Evolutionary conservation across 2,329 filamentous ascomycete genomes (phyloP), one percentile per base, ranked within the genome.

Genomic region (Stemphylium vesicarium): DNA sequence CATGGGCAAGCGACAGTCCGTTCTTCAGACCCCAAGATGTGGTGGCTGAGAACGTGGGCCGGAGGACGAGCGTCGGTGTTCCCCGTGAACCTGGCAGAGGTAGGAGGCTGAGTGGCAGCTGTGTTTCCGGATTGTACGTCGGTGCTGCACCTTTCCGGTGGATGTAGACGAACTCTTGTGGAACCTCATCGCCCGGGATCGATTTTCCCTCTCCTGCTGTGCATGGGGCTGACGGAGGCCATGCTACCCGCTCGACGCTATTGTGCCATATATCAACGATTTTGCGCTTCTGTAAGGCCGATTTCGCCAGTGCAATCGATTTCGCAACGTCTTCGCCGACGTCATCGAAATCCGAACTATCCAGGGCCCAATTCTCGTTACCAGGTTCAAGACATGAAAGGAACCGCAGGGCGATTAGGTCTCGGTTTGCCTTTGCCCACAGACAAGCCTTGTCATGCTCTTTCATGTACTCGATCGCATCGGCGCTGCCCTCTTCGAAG

Each of bases 131-230:
- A 29, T 66, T 39, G 40, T 68, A 64, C 0, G 70, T 68, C 0
- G 75, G 73, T 15, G 74, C 74, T 15, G 73, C 74, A 18, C 75
- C 75, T 69, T 78, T 77, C 48, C 74, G 70, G 44, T 77, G 74
- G 46, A 77, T 65, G 45, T 71, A 76, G n/a, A 65, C 64, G 41
- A 65, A 57, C 8, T 62, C 58, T 35, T 53, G 40, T 32, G 38
- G 13, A 42, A 45, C 16, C 20, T 44, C 31, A 8, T 51, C 41
- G 29, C 20, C 35, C 9, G 32, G 24, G 22, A 15, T 50, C 4
- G 50, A 8, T 12, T 43, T 33, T 24, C 31, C 37, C 10, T 52
- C 46, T 9, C 41, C 24, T 4, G 38, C 12, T 10, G 45, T 33
- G 13, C 52, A 35, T 11, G 49, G 32, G 3, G 57, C 54, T 13